Evolutionary conservation across 345 rosid species (phyloP), one percentile per base, ranked within the genome.

Genomic region (Dipteronia sinensis): DNA sequence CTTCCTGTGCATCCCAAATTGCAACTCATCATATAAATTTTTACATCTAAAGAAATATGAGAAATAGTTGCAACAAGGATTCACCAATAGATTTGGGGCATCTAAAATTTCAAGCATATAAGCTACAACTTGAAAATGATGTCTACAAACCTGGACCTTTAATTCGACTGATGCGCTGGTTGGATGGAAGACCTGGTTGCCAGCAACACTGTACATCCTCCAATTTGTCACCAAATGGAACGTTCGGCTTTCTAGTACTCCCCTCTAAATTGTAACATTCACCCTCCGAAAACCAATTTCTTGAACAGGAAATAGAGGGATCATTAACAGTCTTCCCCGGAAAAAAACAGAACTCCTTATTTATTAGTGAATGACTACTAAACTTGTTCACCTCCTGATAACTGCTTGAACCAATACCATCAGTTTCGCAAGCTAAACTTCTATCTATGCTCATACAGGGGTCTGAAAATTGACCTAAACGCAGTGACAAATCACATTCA

Each of bases 401-500:
- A 51, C 85, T 77, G 53, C 82, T 81, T 23, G 85, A 78, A 49
- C 77, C 88, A 65, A 53, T 75, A 63, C 76, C 85, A 66, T 82
- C 83, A 12, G 68, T 79, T 82, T 85, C 89, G 31, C 73, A 88
- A 85, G 79, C 84, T 19, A 72, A 83, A 72, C 81, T 86, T 67
- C 76, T 80, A 62, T 81, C 89, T 82, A 34, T 62, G 77, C 84
- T 85, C 72, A 65, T 75, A 38, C 78, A 79, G 2, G 88, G 84
- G 58, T 89, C 90, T 55, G 90, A 82, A 42, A 83, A 84, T 67
- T 77, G 81, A 82, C 98, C 94, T 79, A 96, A 88, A 84, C 97
- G 86, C 85, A 96, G 84, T 31, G 97, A 91, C 58, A 96, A 86
- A 87, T 96, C 98, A 64, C 97, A 94, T 31, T 83, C 84, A 67